Evolutionary conservation across 2,329 filamentous ascomycete genomes (phyloP), one percentile per base, ranked within the genome.

Genomic region (Sclerotinia sclerotiorum): DNA sequence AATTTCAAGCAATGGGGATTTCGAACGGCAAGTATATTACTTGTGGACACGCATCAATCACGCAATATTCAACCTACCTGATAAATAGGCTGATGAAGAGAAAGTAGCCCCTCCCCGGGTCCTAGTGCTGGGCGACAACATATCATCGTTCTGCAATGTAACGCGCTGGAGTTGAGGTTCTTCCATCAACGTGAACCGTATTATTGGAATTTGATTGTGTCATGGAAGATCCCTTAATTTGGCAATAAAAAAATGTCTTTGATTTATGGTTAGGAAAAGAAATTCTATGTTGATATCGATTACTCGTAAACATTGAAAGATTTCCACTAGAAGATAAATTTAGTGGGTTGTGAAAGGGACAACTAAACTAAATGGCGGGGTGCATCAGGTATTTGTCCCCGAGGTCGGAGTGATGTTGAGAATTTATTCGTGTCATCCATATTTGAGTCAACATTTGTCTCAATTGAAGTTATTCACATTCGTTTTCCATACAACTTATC

Each of bases 311-410:
- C 24, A 13, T 21, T 24, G 1, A 61, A 49, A 35, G 29, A 1
- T 1, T 61, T 35, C 58, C 58, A 29, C 58, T 24, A 7, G 13
- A 8, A n/a, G 19, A 55, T 19, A 35, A 19, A 11, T 55, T 55
- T 55, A 29, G 58, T 44, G 44, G 44, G 44, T 15, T 35, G 44
- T 4, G 27, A 44, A 35, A 39, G 39, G n/a, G 19, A 24, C 29
- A 21, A 21, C 58, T 62, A 62, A 21, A 21, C 58, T 62, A 62
- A 48, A 62, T 62, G 7, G 58, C 44, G 58, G 58, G 58, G 58
- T 7, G 27, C 19, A 35, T 5, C 29, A 32, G 29, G 29, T 48
- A 35, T 35, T 32, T 35, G 29, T 4, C 46, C 32, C 58, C 58
- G 60, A 62, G n/a, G 48, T 32, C 60, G 60, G 58, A 62, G 60